phyloP scores from a whole-genome alignment of 495 filamentous ascomycete genomes.

The Symbiotaphrina buchneri region DNA sequence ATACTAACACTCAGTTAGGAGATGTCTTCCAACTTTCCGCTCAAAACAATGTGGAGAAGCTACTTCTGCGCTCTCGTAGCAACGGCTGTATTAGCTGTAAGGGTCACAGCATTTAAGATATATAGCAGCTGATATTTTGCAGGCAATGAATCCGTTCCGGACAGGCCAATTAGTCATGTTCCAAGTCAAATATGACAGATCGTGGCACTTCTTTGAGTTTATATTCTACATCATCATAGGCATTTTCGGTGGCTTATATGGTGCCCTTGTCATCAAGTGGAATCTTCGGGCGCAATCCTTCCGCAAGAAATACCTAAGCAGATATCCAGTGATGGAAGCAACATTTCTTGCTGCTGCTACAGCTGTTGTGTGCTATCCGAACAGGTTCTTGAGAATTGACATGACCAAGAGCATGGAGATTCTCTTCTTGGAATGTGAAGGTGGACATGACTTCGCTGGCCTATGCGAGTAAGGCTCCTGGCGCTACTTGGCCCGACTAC shows the following conservation, averaged over 20 bases:
- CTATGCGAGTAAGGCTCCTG: constrained; percentile 45
- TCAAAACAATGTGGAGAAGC: constrained; percentile 95
- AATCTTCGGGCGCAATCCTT: constrained; percentile 81
- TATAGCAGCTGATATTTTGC: neutral
- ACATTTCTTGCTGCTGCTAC: constrained; percentile 64
- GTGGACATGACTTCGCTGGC: constrained; percentile 73
- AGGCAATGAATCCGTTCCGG: constrained; percentile 87
- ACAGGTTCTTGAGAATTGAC: constrained; percentile 88
- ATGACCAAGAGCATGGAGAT: constrained; percentile 99
- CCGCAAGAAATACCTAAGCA: constrained; percentile 75
- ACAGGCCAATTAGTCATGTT: constrained; percentile 99
- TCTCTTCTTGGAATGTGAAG: constrained; percentile 86
- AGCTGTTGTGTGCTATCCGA: constrained; percentile 84
- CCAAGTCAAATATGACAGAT: constrained; percentile 84
- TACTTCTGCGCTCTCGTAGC: constrained; percentile 97
- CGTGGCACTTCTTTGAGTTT: constrained; percentile 94
- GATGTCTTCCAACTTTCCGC: constrained; percentile 93
- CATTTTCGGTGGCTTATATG: constrained; percentile 85
- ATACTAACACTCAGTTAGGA: constrained; percentile 25
- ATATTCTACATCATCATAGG: constrained; percentile 84
- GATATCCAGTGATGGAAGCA: constrained; percentile 75
- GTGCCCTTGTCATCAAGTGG: constrained; percentile 97
- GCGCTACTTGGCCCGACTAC: neutral
- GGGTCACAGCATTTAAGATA: constrained; percentile 6
- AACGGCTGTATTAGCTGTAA: constrained; percentile 68